Percentiles rank a stretch among this genome's conserved stretches.
Evolutionary conservation across 1,284 basidiomycete genomes (phyloP).

Genomic region (Schizophyllum commune): DNA sequence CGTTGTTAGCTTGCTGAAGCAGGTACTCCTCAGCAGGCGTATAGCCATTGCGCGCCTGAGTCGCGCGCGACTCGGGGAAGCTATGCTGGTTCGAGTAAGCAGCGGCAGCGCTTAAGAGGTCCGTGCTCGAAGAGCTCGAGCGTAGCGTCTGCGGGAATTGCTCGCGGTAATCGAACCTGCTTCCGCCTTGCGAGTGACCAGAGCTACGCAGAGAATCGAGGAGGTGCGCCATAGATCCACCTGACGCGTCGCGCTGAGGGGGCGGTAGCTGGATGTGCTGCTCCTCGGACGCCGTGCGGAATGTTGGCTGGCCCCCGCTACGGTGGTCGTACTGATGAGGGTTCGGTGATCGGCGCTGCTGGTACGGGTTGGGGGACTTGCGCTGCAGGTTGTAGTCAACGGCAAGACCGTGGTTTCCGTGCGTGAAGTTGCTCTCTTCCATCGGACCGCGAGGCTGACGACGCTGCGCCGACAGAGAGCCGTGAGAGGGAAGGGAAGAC

Average conservation of each 20-base stretch:
- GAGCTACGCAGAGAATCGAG: background rate
- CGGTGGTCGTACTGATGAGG: background rate
- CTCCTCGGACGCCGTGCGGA: background rate
- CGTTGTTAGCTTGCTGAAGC: conserved; percentile 28
- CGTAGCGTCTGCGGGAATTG: background rate
- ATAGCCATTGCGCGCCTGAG: conserved; percentile 46
- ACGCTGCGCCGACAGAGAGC: background rate
- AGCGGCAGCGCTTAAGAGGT: conserved; percentile 5
- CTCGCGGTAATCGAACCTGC: background rate
- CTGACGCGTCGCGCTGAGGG: background rate
- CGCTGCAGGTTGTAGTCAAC: conserved; percentile 7
- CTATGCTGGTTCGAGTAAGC: conserved; percentile 1
- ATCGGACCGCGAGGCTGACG: background rate
- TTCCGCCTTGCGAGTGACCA: background rate
- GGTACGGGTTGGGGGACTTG: background rate
- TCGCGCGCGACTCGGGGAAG: conserved; percentile 8
- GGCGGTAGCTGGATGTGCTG: background rate
- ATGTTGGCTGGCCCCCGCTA: background rate
- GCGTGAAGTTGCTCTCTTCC: background rate
- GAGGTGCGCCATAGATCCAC: background rate
- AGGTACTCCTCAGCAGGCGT: conserved; percentile 62
- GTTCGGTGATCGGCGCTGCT: background rate
- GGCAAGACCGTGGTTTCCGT: background rate
- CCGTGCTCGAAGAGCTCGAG: conserved; percentile 1
- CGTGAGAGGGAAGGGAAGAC: background rate